A percentile compares a stretch with the other conserved stretches of the same genome.
Conservation (phyloP, 352 stramenopile species). For the Globisporangium alternatum region DNA sequence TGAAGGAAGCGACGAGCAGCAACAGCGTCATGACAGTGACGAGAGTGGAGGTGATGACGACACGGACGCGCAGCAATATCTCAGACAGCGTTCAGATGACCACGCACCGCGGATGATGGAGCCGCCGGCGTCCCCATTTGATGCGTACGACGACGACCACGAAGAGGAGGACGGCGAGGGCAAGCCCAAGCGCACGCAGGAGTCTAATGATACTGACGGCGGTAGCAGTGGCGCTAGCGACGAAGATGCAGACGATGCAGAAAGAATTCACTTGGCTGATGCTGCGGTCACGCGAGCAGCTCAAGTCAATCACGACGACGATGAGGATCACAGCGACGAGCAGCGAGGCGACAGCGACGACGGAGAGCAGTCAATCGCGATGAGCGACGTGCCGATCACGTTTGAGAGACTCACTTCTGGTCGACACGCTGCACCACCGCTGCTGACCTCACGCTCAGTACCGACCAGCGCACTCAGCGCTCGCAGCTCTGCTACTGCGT, state of each 20-base stretch:
- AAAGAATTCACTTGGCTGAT: not conserved
- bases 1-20: slow-evolving; percentile 15
- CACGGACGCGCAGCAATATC: not conserved
- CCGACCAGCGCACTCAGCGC: not conserved
- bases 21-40: slow-evolving; percentile 1
- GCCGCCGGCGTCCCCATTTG: slow-evolving; percentile 38
- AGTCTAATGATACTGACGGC: not conserved
- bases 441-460: not conserved
- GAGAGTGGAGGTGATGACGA: not conserved
- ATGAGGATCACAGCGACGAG: not conserved
- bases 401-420: slow-evolving; percentile 17
- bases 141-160: slow-evolving; percentile 25
- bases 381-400: slow-evolving; percentile 45
- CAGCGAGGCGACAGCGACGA: slow-evolving; percentile 22
- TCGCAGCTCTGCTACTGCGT: not conserved
- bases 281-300: not conserved
- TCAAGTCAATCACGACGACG: not conserved
- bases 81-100: not conserved
- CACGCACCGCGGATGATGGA: slow-evolving; percentile 32
- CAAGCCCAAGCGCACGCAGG: not conserved
- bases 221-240: not conserved
- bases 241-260: slow-evolving; percentile 6
- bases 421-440: not conserved
- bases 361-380: slow-evolving; percentile 32
- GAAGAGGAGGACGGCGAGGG: slow-evolving; percentile 12